Conservation (phyloP, 164 flowering plant species). For the Nymphaea thermarum region DNA sequence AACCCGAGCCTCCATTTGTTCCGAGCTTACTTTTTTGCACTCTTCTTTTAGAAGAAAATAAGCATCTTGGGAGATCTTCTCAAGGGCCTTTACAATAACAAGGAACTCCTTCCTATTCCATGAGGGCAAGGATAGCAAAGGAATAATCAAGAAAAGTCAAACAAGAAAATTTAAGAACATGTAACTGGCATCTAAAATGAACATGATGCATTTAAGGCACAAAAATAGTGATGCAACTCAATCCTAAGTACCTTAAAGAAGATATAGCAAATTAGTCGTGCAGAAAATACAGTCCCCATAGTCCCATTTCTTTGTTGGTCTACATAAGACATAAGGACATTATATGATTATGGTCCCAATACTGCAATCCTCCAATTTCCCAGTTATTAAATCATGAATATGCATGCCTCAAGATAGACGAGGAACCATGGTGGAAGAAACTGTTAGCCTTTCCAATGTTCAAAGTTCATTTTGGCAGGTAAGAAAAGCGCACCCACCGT, state of each 20-base stretch:
- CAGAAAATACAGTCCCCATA: not conserved
- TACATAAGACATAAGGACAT: too few species aligned
- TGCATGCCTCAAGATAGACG: too few species aligned
- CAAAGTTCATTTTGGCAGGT: too few species aligned
- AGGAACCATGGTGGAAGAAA: too few species aligned
- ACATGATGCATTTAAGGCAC: not conserved
- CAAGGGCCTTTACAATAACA: conserved; percentile 37
- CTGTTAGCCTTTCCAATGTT: too few species aligned
- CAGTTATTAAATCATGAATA: too few species aligned
- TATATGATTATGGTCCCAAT: too few species aligned
- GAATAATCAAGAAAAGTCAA: too few species aligned
- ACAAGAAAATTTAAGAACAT: too few species aligned
- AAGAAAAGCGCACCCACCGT: too few species aligned
- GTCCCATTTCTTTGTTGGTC: too few species aligned
- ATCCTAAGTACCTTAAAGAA: not conserved
- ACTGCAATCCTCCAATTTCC: too few species aligned
- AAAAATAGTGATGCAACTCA: not conserved
- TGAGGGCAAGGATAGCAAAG: not conserved
- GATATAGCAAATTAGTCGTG: not conserved
- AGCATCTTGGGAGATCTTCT: conserved; percentile 52
- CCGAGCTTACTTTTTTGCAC: conserved; percentile 17
- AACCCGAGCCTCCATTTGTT: conserved; percentile 47
- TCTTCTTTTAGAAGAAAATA: conserved; percentile 51
- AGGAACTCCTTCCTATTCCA: conserved; percentile 56
- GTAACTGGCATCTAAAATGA: not conserved